Evolutionary conservation across 192 early-diverging fungal species (phyloP).

Genomic region (Coemansia sp.): DNA sequence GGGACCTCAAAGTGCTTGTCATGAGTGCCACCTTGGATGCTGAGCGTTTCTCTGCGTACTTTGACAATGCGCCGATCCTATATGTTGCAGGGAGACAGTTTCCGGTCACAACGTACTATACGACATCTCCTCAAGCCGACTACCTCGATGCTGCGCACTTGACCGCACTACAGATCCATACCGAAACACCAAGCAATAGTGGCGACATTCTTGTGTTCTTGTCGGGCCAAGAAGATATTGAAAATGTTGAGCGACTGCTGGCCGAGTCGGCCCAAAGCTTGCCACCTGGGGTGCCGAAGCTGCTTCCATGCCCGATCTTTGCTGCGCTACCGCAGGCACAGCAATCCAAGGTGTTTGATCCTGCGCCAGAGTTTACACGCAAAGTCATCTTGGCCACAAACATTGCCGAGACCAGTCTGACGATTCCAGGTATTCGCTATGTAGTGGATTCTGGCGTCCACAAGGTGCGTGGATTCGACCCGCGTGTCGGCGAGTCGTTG

Average conservation of each 20-base stretch:
- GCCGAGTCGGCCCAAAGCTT: constrained; percentile 42
- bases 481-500: constrained; percentile 89
- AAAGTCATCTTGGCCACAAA: constrained; percentile 97
- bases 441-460: constrained; percentile 93
- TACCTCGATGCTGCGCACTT: constrained; percentile 89
- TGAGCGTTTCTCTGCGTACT: constrained; percentile 87
- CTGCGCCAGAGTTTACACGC: constrained; percentile 77
- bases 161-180: constrained; percentile 87
- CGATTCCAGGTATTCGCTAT: constrained; percentile 91
- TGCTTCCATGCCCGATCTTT: constrained; percentile 88
- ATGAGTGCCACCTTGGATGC: constrained; percentile 98
- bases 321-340: constrained; percentile 87
- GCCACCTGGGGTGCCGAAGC: constrained; percentile 44
- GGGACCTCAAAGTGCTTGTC: constrained; percentile 85
- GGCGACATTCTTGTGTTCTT: constrained; percentile 96
- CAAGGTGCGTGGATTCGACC: constrained; percentile 87
- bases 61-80: constrained; percentile 79
- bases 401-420: constrained; percentile 98
- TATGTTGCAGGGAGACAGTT: constrained; percentile 90
- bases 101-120: constrained; percentile 82
- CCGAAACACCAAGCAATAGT: constrained; percentile 64
- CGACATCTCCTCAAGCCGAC: constrained; percentile 79
- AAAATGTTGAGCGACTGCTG: constrained; percentile 82
- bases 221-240: constrained; percentile 91
- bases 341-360: constrained; percentile 88